A percentile compares a stretch with the other conserved stretches of the same genome.
These are phyloP conservation scores for Saccharomycopsis fodiens DNA, from an alignment of 805 yeast species.

Conservation along the genomic window DNA sequence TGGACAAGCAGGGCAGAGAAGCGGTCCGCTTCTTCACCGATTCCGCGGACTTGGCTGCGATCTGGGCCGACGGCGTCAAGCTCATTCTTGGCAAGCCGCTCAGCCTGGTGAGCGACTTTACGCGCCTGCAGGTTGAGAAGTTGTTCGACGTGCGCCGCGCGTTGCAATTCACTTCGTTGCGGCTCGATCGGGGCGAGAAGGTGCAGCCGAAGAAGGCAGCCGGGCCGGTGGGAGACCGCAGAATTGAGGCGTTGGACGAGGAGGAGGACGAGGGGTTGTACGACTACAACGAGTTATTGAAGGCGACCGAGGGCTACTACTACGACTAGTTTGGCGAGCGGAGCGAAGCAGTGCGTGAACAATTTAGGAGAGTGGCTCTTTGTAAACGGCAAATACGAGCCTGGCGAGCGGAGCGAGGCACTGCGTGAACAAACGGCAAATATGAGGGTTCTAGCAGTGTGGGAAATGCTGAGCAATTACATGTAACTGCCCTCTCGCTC, in stretches of 20 bases:
- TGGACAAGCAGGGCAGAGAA: conserved; percentile 34
- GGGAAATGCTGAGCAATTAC: too few species aligned
- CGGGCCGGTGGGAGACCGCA: neutral
- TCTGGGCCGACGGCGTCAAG: conserved; percentile 76
- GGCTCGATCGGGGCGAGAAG: neutral
- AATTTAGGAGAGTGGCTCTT: too few species aligned
- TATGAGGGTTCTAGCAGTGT: too few species aligned
- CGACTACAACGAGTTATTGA: conserved; percentile 15
- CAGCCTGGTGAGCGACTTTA: conserved; percentile 9
- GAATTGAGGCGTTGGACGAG: neutral
- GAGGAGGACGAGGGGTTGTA: conserved; percentile 17
- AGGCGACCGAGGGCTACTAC: conserved; percentile 15
- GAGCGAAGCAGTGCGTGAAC: too few species aligned
- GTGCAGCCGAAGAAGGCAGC: neutral
- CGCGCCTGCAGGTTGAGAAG: conserved; percentile 14
- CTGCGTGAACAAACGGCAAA: too few species aligned
- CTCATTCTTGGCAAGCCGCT: conserved; percentile 32
- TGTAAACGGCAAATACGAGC: too few species aligned
- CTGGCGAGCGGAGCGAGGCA: too few species aligned
- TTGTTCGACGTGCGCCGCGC: conserved; percentile 19
- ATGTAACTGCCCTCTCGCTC: too few species aligned
- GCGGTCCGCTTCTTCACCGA: conserved; percentile 61
- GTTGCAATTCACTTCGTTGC: conserved; percentile 12
- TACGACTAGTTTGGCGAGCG: conserved; percentile 11
- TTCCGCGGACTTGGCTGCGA: conserved; percentile 55